These are phyloP conservation scores for Aureobasidium sp. DNA, from an alignment of 2,329 filamentous ascomycete genomes.

Conservation along the genomic window DNA sequence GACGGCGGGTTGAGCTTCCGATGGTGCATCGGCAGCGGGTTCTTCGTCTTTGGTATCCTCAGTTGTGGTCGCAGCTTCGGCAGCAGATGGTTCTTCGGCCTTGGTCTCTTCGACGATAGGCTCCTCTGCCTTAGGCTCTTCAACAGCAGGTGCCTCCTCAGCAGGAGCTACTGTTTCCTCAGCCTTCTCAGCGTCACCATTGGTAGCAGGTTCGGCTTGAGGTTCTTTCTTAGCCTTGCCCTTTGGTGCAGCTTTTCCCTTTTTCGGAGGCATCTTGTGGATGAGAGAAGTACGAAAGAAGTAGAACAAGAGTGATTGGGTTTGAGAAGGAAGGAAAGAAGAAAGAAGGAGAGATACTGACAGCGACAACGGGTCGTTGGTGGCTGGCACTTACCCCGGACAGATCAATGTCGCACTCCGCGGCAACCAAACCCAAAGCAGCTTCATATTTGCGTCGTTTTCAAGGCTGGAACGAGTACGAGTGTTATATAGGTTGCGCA, in stretches of 20 bases:
- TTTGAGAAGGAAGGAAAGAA: background rate
- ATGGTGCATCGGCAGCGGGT: background rate
- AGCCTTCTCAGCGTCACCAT: background rate
- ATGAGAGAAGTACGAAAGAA: background rate
- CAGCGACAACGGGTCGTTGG: background rate
- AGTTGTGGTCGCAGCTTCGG: background rate
- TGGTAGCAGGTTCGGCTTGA: background rate
- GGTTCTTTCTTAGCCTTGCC: constrained; percentile 6
- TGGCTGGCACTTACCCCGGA: constrained; percentile 9
- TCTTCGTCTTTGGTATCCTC: background rate
- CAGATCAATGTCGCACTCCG: constrained; percentile 3
- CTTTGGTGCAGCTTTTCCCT: constrained; percentile 5
- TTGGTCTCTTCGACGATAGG: background rate
- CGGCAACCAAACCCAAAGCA: background rate
- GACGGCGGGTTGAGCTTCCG: background rate
- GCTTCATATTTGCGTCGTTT: background rate
- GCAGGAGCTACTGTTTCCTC: background rate
- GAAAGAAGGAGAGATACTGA: background rate
- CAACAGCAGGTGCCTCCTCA: background rate
- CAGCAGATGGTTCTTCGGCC: background rate
- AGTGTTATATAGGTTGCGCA: background rate
- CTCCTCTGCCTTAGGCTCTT: background rate
- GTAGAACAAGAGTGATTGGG: background rate
- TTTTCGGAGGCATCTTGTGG: constrained; percentile 16
- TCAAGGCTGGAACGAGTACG: background rate